These are phyloP conservation scores for Bruguiera hainesii DNA, from an alignment of 441 rosid genomes.

Conservation along the genomic window DNA sequence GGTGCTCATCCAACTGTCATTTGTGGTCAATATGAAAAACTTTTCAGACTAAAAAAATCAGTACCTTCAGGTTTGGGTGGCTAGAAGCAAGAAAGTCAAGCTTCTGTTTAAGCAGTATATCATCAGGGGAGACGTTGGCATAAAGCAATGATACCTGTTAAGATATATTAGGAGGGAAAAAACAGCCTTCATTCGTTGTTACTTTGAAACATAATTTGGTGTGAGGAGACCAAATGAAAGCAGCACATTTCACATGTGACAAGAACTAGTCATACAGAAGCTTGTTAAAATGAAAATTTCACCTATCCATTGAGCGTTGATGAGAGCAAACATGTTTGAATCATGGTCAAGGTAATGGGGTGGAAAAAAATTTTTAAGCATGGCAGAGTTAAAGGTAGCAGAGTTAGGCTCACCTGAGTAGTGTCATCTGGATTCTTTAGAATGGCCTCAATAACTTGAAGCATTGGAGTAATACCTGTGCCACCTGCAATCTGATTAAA, in stretches of 20 bases:
- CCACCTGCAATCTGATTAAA: constrained; percentile 88
- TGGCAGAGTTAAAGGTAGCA: constrained; percentile 2
- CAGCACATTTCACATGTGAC: constrained; percentile 3
- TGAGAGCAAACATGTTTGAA: not conserved
- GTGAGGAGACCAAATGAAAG: constrained; percentile 4
- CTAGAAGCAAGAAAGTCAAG: constrained; percentile 72
- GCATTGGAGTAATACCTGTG: constrained; percentile 97
- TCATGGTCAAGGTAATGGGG: not conserved
- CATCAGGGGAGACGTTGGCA: constrained; percentile 96
- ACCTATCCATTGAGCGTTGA: not conserved
- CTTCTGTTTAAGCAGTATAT: constrained; percentile 84
- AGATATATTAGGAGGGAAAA: not conserved
- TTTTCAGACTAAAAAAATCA: constrained; percentile 7
- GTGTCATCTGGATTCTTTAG: constrained; percentile 87
- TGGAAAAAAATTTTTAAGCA: constrained; percentile 7
- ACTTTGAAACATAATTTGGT: constrained; percentile 4
- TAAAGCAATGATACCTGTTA: constrained; percentile 75
- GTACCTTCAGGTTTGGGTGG: constrained; percentile 89
- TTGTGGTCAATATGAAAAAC: not conserved
- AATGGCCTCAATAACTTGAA: constrained; percentile 89
- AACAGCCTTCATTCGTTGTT: constrained; percentile 4
- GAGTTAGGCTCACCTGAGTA: constrained; percentile 56
- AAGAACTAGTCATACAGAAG: constrained; percentile 7
- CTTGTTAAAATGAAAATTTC: not conserved
- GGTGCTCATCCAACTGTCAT: constrained; percentile 1